Evolutionary conservation across 768 basidiomycete species (phyloP).

Genomic region (Rubroboletus satanas): DNA sequence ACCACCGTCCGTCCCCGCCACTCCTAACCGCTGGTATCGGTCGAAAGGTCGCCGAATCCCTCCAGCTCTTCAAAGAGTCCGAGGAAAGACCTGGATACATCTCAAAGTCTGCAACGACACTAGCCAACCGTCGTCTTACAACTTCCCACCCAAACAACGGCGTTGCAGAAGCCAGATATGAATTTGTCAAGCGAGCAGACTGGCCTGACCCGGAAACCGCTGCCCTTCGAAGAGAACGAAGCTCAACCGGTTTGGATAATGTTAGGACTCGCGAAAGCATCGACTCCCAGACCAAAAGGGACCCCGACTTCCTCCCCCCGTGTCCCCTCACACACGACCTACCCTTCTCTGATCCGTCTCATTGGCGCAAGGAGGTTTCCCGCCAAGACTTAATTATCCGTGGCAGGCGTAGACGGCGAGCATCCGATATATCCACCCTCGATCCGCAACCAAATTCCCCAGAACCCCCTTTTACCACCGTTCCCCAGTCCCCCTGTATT

Average conservation of each 20-base stretch:
- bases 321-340: slow-evolving; percentile 42
- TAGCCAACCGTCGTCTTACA: slow-evolving; percentile 31
- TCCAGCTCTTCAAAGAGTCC: slow-evolving; percentile 81
- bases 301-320: slow-evolving; percentile 19
- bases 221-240: slow-evolving; percentile 65
- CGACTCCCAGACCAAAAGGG: slow-evolving; percentile 22
- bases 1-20: slow-evolving; percentile 2
- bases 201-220: slow-evolving; percentile 81
- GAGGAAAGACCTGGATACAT: slow-evolving; percentile 34
- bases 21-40: slow-evolving; percentile 48
- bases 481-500: slow-evolving; percentile 38
- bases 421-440: slow-evolving; percentile 37
- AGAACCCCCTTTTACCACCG: slow-evolving; percentile 16
- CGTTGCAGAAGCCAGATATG: slow-evolving; percentile 65
- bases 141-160: slow-evolving; percentile 43
- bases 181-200: slow-evolving; percentile 81
- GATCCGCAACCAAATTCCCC: slow-evolving; percentile 32
- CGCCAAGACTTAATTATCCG: slow-evolving; percentile 43
- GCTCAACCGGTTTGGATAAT: slow-evolving; percentile 55
- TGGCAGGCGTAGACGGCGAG: slow-evolving; percentile 60
- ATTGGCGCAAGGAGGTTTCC: slow-evolving; percentile 55
- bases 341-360: slow-evolving; percentile 43
- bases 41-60: slow-evolving; percentile 78
- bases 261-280: slow-evolving; percentile 49
- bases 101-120: slow-evolving; percentile 21